These are phyloP conservation scores for Kazachstania africana DNA, from an alignment of 805 yeast genomes.

Conservation along the genomic window DNA sequence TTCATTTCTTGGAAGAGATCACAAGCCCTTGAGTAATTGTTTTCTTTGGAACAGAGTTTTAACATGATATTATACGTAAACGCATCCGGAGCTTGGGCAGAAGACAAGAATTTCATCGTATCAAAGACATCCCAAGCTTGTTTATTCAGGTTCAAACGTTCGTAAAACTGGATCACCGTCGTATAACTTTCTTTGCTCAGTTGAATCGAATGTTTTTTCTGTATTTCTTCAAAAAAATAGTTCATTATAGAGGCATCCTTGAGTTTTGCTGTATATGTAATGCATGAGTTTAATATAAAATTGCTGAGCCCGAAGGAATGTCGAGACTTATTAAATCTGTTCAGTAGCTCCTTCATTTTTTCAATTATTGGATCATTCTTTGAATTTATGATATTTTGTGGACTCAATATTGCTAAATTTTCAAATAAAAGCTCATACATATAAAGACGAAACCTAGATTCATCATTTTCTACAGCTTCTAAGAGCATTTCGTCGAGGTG, in stretches of 20 bases:
- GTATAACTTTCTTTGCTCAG: slow-evolving; percentile 23
- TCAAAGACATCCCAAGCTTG: slow-evolving; percentile 70
- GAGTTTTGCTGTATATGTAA: slow-evolving; percentile 14
- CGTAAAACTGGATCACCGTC: slow-evolving; percentile 20
- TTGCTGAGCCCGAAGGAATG: slow-evolving; percentile 6
- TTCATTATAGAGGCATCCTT: slow-evolving; percentile 14
- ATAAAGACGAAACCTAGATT: slow-evolving; percentile 4
- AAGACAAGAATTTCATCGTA: slow-evolving; percentile 71
- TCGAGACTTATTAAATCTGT: slow-evolving; percentile 10
- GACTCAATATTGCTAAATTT: slow-evolving; percentile 10
- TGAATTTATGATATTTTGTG: neutral
- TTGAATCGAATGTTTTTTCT: slow-evolving; percentile 12
- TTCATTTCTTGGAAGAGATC: slow-evolving; percentile 67
- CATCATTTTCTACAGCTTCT: slow-evolving; percentile 7
- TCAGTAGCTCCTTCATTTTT: slow-evolving; percentile 13
- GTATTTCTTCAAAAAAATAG: slow-evolving; percentile 16
- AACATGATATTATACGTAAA: slow-evolving; percentile 64
- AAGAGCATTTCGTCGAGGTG: slow-evolving; percentile 19
- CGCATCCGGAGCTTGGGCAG: slow-evolving; percentile 53
- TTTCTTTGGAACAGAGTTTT: slow-evolving; percentile 46
- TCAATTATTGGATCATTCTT: slow-evolving; percentile 5
- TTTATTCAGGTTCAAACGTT: slow-evolving; percentile 6
- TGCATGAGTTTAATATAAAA: slow-evolving; percentile 16
- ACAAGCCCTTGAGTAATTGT: slow-evolving; percentile 60
- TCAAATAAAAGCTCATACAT: slow-evolving; percentile 20